phyloP scores from a whole-genome alignment of 345 rosid genomes.

The Eucalyptus cladocalyx region DNA sequence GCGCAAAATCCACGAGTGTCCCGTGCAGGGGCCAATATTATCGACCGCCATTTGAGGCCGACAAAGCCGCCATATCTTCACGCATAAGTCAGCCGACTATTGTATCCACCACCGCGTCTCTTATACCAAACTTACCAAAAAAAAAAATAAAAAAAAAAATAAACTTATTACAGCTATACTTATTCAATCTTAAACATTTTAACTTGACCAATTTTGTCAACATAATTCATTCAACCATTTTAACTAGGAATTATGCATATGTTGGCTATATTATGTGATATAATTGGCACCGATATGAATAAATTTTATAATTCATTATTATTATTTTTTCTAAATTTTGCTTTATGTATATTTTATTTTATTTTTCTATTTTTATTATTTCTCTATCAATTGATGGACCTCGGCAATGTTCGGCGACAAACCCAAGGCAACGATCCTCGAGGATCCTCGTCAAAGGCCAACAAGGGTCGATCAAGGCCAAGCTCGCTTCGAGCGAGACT shows the following conservation, averaged over 20 bases:
- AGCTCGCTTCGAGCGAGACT: not conserved
- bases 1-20: not conserved
- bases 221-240: no score
- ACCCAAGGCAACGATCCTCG: fast-evolving
- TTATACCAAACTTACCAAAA: not conserved
- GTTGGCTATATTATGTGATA: fast-evolving
- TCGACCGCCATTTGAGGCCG: not conserved
- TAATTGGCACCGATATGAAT: fast-evolving
- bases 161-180: no score
- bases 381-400: fast-evolving
- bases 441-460: fast-evolving
- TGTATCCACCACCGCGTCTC: not conserved
- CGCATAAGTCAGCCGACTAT: not conserved
- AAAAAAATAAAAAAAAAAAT: no score
- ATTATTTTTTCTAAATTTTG: no score
- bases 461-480: not conserved
- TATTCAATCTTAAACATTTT: no score
- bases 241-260: fast-evolving
- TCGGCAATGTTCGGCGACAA: fast-evolving
- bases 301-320: no score
- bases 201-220: no score
- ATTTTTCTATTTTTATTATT: no score
- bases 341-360: no score
- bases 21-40: not conserved
- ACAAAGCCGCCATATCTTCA: not conserved